A percentile compares a stretch with the other conserved stretches of the same genome.
Conservation (phyloP, 2,329 filamentous ascomycete genomes). For the Colletotrichum sansevieriae region DNA sequence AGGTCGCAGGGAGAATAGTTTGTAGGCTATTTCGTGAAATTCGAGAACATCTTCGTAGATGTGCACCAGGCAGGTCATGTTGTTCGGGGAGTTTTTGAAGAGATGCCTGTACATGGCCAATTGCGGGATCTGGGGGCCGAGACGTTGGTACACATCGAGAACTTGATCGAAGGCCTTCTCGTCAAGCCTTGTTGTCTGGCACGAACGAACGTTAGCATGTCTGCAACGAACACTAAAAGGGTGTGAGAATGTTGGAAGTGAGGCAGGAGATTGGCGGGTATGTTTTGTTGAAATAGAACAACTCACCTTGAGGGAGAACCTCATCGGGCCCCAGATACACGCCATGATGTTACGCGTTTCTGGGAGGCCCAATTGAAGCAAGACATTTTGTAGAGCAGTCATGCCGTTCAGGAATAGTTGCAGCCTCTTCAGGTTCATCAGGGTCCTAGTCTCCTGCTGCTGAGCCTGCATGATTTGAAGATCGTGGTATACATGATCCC, state of each 20-base stretch:
- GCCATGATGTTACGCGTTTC: constrained; percentile 42
- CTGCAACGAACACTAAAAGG: background rate
- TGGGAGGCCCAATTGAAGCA: background rate
- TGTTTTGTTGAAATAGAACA: too few species aligned
- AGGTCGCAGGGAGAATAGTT: constrained; percentile 22
- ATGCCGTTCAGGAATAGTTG: constrained; percentile 45
- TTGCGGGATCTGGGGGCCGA: constrained; percentile 19
- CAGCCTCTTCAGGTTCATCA: constrained; percentile 48
- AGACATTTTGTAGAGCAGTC: constrained; percentile 40
- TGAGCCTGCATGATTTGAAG: constrained; percentile 46
- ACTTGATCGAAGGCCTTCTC: constrained; percentile 38
- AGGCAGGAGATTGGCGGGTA: too few species aligned
- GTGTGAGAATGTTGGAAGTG: too few species aligned
- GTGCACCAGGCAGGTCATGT: constrained; percentile 16
- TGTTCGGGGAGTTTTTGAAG: constrained; percentile 2
- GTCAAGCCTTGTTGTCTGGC: constrained; percentile 23
- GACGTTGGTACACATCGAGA: constrained; percentile 38
- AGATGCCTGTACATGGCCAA: constrained; percentile 14
- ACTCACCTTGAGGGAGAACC: constrained; percentile 44
- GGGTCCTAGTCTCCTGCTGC: constrained; percentile 45
- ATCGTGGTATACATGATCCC: constrained; percentile 43
- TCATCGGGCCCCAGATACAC: constrained; percentile 49
- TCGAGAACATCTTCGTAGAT: constrained; percentile 33
- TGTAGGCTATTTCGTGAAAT: constrained; percentile 28
- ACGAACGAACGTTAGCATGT: background rate